Percentiles rank a stretch among this genome's conserved stretches.
These are phyloP conservation scores for Gracilaria domingensis DNA, from an alignment of 23 red algal genomes.

Conservation along the genomic window DNA sequence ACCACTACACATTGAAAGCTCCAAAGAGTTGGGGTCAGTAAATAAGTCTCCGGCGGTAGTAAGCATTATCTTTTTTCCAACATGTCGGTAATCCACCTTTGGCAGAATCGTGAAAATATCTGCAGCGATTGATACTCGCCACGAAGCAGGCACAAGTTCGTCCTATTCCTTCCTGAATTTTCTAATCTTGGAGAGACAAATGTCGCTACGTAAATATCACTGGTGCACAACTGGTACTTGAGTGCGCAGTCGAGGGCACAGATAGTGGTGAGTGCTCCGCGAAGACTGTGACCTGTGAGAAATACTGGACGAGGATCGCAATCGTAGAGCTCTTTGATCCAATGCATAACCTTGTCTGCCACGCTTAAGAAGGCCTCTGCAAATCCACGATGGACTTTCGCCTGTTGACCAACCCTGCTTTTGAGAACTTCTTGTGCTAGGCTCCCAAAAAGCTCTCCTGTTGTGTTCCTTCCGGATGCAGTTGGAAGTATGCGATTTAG, in stretches of 20 bases:
- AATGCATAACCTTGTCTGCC: conserved; percentile 52
- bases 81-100: conserved; percentile 75
- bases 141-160: conserved; percentile 53
- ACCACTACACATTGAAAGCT: conserved; percentile 79
- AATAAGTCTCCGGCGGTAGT: conserved; percentile 80
- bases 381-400: conserved; percentile 79
- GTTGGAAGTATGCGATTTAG: conserved; percentile 62
- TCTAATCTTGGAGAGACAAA: conserved; percentile 74
- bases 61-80: conserved; percentile 82
- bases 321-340: conserved; percentile 55
- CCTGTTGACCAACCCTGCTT: conserved; percentile 43
- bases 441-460: conserved; percentile 22
- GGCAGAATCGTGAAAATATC: conserved; percentile 75
- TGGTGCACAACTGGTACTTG: conserved; percentile 38
- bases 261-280: conserved; percentile 71
- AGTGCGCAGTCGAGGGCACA: conserved; percentile 72
- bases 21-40: conserved; percentile 74
- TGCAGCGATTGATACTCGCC: conserved; percentile 71
- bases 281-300: conserved; percentile 77
- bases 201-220: conserved; percentile 75
- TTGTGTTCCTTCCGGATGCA: conserved; percentile 11
- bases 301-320: conserved; percentile 69
- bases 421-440: conserved; percentile 50
- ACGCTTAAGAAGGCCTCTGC: conserved; percentile 72
- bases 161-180: conserved; percentile 73